Evolutionary conservation across 768 basidiomycete genomes (phyloP).

Genomic region (Lepiota venenata): DNA sequence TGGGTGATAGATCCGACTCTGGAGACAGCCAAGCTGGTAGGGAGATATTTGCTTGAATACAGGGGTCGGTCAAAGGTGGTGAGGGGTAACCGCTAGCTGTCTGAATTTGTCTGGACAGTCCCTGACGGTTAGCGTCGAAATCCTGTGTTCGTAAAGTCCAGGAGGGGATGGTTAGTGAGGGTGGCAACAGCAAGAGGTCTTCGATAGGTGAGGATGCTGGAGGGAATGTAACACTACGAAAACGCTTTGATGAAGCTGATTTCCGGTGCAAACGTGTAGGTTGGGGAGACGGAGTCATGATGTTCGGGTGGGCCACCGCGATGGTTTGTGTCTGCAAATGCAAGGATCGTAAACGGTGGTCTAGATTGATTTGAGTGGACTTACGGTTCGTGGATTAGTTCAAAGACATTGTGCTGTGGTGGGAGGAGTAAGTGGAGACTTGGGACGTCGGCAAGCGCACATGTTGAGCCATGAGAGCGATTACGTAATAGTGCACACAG

Average conservation of each 20-base stretch:
- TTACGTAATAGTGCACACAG: no score
- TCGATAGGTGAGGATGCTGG: not conserved
- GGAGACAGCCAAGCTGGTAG: not conserved
- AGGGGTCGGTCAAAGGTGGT: not conserved
- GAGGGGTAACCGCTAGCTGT: not conserved
- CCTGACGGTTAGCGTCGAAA: not conserved
- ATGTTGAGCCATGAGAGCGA: not conserved
- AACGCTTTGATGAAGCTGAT: constrained; percentile 1
- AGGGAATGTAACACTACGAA: not conserved
- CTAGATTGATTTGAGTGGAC: not conserved
- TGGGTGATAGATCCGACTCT: not conserved
- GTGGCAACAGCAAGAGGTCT: not conserved
- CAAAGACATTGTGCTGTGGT: not conserved
- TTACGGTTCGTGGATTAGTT: not conserved
- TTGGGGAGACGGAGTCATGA: constrained; percentile 1
- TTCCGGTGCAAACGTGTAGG: constrained; percentile 7
- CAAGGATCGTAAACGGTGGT: not conserved
- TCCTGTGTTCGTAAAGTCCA: not conserved
- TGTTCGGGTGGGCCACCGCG: not conserved
- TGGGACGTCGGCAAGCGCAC: not conserved
- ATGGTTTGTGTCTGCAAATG: not conserved
- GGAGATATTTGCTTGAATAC: not conserved
- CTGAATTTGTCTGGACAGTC: not conserved
- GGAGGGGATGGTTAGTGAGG: not conserved
- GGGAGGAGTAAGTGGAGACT: not conserved